These are phyloP conservation scores for Sclerotiophoma versabilis DNA, from an alignment of 2,329 filamentous ascomycete genomes.

Conservation along the genomic window DNA sequence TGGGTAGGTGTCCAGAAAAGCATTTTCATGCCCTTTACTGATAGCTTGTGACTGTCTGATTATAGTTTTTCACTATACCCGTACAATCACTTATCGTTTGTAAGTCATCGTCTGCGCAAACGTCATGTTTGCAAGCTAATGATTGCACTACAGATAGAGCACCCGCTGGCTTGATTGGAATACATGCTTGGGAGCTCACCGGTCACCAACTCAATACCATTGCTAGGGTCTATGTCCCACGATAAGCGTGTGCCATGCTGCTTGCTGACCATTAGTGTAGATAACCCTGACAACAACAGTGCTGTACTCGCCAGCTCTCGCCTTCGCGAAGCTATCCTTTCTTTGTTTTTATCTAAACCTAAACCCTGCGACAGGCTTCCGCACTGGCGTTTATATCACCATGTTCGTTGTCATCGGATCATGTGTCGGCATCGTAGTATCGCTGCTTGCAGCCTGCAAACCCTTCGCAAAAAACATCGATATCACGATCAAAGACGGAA, in stretches of 20 bases:
- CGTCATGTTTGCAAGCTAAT: not conserved
- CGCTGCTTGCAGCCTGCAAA: conserved; percentile 25
- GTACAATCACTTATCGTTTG: conserved; percentile 20
- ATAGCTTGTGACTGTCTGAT: not conserved
- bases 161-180: conserved; percentile 19
- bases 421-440: conserved; percentile 24
- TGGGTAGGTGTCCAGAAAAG: conserved; percentile 10
- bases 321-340: conserved; percentile 25
- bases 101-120: not conserved
- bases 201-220: conserved; percentile 22
- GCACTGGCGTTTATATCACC: conserved; percentile 15
- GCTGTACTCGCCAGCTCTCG: conserved; percentile 20
- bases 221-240: conserved; percentile 8
- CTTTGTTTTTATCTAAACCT: conserved; percentile 22
- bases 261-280: conserved; percentile 4
- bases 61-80: conserved; percentile 12
- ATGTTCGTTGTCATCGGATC: conserved; percentile 28
- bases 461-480: conserved; percentile 27
- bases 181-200: conserved; percentile 24
- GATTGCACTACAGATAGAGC: conserved; percentile 10
- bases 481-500: conserved; percentile 19
- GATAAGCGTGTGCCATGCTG: not conserved
- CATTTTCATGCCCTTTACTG: not conserved
- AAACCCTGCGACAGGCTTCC: conserved; percentile 10
- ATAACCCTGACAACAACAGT: conserved; percentile 22